A percentile compares a stretch with the other conserved stretches of the same genome.
Conservation (phyloP, 139 green algal species). For the Haematococcus sp. region DNA sequence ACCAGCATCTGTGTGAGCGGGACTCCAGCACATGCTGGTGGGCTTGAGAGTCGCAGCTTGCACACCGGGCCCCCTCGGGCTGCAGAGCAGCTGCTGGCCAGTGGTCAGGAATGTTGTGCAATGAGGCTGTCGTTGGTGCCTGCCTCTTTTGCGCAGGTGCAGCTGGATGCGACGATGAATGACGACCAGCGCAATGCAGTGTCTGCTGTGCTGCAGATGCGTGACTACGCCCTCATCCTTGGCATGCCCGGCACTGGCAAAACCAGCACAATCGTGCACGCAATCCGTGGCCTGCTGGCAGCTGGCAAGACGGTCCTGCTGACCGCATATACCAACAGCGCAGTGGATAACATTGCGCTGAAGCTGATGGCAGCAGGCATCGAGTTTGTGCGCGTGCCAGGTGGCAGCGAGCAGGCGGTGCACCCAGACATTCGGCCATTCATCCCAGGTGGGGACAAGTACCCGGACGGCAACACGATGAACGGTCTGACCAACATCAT, state of each 20-base stretch:
- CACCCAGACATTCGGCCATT: conserved; percentile 56
- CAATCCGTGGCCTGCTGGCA: conserved; percentile 48
- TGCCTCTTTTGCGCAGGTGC: too few relatives aligned
- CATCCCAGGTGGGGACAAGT: conserved; percentile 47
- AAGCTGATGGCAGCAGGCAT: conserved; percentile 63
- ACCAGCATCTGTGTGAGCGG: conserved; percentile 14
- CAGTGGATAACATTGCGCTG: conserved; percentile 94
- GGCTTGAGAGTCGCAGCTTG: too few relatives aligned
- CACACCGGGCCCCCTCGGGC: too few relatives aligned
- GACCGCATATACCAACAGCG: conserved; percentile 95
- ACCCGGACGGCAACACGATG: conserved; percentile 26
- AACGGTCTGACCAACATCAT: conserved; percentile 16
- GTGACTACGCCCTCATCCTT: conserved; percentile 84
- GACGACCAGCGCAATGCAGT: conserved; percentile 68
- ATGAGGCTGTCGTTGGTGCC: too few relatives aligned
- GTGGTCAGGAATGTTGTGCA: too few relatives aligned
- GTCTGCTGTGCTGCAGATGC: conserved; percentile 42
- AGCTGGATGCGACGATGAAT: conserved; percentile 4
- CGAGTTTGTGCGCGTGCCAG: conserved; percentile 60
- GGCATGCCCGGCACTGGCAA: conserved; percentile 76
- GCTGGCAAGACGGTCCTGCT: conserved; percentile 73
- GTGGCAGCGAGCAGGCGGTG: conserved; percentile 27
- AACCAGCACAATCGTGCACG: conserved; percentile 29
- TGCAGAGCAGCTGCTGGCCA: too few relatives aligned
- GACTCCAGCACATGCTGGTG: too few relatives aligned